These are phyloP conservation scores for Lupinus albus DNA, from an alignment of 306 rosid species.

Conservation along the genomic window DNA sequence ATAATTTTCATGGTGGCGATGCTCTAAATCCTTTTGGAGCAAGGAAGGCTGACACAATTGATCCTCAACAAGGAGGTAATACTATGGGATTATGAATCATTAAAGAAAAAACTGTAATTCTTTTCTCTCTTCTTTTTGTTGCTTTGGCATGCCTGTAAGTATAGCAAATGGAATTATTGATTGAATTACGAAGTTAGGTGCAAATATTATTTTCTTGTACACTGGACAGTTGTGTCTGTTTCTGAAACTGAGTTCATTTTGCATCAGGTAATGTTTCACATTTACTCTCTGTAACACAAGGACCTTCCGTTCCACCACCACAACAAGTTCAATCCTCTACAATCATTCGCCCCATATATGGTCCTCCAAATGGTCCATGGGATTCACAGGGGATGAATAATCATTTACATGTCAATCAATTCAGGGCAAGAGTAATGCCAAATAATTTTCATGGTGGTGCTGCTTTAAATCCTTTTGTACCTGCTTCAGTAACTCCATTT, in stretches of 20 bases:
- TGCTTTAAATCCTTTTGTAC: slow-evolving; percentile 69
- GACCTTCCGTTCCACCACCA: slow-evolving; percentile 72
- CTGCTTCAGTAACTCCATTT: slow-evolving; percentile 88
- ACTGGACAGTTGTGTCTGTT: slow-evolving; percentile 45
- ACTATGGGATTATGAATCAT: too few species aligned
- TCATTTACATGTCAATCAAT: slow-evolving; percentile 63
- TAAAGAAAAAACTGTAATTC: not conserved
- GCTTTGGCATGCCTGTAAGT: slow-evolving; percentile 21
- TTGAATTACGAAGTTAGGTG: slow-evolving; percentile 40
- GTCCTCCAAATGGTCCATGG: slow-evolving; percentile 84
- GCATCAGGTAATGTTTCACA: slow-evolving; percentile 61
- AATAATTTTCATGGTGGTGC: slow-evolving; percentile 56
- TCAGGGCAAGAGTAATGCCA: slow-evolving; percentile 54
- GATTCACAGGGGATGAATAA: slow-evolving; percentile 67
- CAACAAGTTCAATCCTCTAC: slow-evolving; percentile 74
- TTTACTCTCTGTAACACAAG: slow-evolving; percentile 55
- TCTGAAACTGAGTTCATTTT: slow-evolving; percentile 50
- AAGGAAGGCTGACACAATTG: too few species aligned
- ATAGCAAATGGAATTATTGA: slow-evolving; percentile 21
- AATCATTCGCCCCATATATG: slow-evolving; percentile 63
- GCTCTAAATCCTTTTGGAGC: too few species aligned
- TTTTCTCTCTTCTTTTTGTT: not conserved
- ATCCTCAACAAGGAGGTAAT: too few species aligned
- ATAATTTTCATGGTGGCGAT: too few species aligned
- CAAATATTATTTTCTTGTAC: slow-evolving; percentile 43